Percentiles rank a stretch among this genome's conserved stretches.
These are phyloP conservation scores for Salix brachista DNA, from an alignment of 345 rosid genomes.

Conservation along the genomic window DNA sequence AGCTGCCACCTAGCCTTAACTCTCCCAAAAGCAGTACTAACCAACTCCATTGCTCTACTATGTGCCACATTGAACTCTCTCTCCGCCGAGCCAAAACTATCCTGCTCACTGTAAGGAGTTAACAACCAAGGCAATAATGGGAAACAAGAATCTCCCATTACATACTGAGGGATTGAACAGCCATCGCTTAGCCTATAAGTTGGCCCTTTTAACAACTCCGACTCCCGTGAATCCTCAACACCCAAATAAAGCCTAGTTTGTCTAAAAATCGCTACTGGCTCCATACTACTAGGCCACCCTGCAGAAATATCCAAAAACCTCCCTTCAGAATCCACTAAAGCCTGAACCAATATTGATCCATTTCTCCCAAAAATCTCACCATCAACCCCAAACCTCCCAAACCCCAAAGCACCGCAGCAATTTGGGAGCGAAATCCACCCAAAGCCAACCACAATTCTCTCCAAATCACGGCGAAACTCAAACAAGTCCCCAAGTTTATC, in stretches of 20 bases:
- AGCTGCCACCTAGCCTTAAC: constrained; percentile 62
- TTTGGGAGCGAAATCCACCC: constrained; percentile 56
- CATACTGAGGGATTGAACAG: constrained; percentile 45
- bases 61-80: constrained; percentile 53
- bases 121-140: constrained; percentile 73
- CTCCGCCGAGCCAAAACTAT: constrained; percentile 36
- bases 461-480: constrained; percentile 36
- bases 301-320: constrained; percentile 73
- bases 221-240: constrained; percentile 41
- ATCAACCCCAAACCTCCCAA: constrained; percentile 47
- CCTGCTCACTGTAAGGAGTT: constrained; percentile 61
- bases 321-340: constrained; percentile 63
- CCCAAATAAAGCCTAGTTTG: constrained; percentile 44
- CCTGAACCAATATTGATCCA: constrained; percentile 64
- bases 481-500: constrained; percentile 42
- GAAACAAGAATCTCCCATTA: constrained; percentile 63
- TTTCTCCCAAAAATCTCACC: constrained; percentile 44
- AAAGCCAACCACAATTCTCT: constrained; percentile 47
- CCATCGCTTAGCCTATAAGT: constrained; percentile 39
- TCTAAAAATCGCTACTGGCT: constrained; percentile 41
- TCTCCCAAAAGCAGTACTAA: constrained; percentile 41
- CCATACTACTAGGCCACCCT: constrained; percentile 67
- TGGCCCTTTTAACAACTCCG: constrained; percentile 49
- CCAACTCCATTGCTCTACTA: constrained; percentile 40
- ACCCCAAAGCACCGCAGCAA: constrained; percentile 72